Conservation (phyloP, 139 green algal species). For the Chlamydomonas asymmetrica region DNA sequence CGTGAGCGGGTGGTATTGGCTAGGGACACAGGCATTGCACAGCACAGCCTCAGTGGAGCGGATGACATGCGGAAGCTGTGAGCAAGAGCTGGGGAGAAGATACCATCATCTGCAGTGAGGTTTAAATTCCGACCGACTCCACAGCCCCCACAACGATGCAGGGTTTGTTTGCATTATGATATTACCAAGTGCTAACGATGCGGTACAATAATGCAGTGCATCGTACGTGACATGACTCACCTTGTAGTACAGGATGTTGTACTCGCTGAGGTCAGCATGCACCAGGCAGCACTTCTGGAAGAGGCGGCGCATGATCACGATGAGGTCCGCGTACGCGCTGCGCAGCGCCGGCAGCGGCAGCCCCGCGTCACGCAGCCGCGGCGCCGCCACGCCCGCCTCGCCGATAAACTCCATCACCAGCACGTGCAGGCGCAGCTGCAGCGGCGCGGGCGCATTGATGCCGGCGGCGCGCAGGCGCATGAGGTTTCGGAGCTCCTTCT, state of each 20-base stretch:
- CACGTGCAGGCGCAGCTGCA: constrained; percentile 91
- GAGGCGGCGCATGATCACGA: constrained; percentile 63
- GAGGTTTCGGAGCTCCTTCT: constrained; percentile 99
- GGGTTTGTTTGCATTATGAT: too few species aligned
- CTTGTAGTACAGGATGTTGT: constrained; percentile 92
- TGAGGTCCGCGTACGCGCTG: constrained; percentile 72
- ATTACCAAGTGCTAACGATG: too few species aligned
- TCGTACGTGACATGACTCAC: too few species aligned
- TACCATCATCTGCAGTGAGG: too few species aligned
- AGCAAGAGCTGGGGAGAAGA: too few species aligned
- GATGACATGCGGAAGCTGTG: too few species aligned
- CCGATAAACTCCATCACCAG: constrained; percentile 95
- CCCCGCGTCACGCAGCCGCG: constrained; percentile 85
- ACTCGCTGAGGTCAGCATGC: constrained; percentile 96
- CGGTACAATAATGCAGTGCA: too few species aligned
- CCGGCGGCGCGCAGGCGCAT: constrained; percentile 65
- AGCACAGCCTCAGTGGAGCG: too few species aligned
- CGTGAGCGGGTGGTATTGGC: too few species aligned
- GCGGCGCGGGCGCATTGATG: constrained; percentile 78
- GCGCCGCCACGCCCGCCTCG: constrained; percentile 81
- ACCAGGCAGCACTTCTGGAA: constrained; percentile 87
- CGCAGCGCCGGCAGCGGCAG: constrained; percentile 67
- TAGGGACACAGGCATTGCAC: too few species aligned
- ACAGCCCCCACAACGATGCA: too few species aligned
- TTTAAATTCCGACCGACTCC: too few species aligned